Percentiles rank a stretch among this genome's conserved stretches.
These are phyloP conservation scores for Tillandsia leiboldiana DNA, from an alignment of 176 grass and related monocot genomes.

Conservation along the genomic window DNA sequence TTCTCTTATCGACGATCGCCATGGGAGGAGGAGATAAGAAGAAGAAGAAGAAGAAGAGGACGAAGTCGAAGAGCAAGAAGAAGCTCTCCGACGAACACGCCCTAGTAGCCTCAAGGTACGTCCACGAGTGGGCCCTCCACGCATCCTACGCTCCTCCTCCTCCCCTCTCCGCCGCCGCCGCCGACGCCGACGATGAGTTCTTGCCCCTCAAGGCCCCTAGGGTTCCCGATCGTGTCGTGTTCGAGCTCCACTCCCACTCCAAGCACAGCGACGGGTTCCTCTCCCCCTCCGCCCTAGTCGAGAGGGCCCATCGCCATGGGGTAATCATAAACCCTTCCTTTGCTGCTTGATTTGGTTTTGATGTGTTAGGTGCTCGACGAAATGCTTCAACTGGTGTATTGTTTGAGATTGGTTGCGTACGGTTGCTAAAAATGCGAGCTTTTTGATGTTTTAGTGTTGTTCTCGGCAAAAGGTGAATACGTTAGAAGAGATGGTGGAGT, in stretches of 20 bases:
- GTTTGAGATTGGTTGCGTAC: not conserved
- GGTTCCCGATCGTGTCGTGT: constrained; percentile 28
- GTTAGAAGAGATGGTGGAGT: no score
- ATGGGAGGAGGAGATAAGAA: constrained; percentile 33
- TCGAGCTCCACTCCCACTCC: constrained; percentile 89
- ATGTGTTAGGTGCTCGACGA: constrained; percentile 14
- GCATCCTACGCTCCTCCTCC: constrained; percentile 7
- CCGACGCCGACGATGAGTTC: constrained; percentile 32
- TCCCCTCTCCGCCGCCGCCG: constrained; percentile 3
- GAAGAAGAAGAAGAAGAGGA: constrained; percentile 24
- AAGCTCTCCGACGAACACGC: constrained; percentile 32
- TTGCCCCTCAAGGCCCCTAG: constrained; percentile 27
- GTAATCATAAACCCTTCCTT: constrained; percentile 10
- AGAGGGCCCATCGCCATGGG: constrained; percentile 68
- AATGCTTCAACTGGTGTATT: constrained; percentile 3
- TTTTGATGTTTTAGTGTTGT: not conserved
- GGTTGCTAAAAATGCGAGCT: not conserved
- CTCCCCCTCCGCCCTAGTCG: constrained; percentile 71
- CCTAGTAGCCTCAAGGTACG: constrained; percentile 53
- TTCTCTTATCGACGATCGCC: no score
- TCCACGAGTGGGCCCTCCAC: constrained; percentile 53
- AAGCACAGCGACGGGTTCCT: constrained; percentile 84
- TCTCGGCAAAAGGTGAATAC: no score
- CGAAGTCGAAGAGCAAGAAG: constrained; percentile 27
- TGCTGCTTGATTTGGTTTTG: not conserved